Evolutionary conservation across 208 protist genomes (phyloP).

Genomic region (Trypanosoma melophagium): DNA sequence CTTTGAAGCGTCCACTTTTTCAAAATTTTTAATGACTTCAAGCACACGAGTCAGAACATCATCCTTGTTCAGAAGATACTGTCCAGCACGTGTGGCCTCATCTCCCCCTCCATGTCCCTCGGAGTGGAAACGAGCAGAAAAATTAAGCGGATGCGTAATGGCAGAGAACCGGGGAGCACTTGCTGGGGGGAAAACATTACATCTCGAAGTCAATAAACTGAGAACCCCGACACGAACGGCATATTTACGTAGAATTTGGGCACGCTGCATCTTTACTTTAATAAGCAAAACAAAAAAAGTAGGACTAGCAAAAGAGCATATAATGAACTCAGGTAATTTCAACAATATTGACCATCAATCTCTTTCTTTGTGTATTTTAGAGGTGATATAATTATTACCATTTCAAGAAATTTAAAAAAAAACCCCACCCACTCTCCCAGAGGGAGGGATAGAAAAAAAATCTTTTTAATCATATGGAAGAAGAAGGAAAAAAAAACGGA

Average conservation of each 20-base stretch:
- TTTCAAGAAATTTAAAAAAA: too few species aligned
- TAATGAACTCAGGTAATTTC: neutral
- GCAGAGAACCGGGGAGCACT: neutral
- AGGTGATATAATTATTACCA: too few species aligned
- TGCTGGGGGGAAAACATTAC: constrained; percentile 15
- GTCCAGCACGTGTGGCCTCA: constrained; percentile 66
- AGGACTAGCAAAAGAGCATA: constrained; percentile 12
- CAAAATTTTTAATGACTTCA: constrained; percentile 95
- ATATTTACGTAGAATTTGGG: constrained; percentile 27
- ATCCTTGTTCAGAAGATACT: constrained; percentile 91
- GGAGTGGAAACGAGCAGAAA: constrained; percentile 62
- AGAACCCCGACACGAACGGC: constrained; percentile 7
- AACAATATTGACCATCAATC: constrained; percentile 16
- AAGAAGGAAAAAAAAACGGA: too few species aligned
- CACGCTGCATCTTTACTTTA: constrained; percentile 24
- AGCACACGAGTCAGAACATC: constrained; percentile 95
- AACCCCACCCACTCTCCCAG: too few species aligned
- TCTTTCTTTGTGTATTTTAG: neutral
- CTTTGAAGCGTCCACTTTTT: constrained; percentile 93
- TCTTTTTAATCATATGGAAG: too few species aligned
- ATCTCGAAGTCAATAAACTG: constrained; percentile 5
- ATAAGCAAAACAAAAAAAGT: constrained; percentile 16
- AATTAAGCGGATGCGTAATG: constrained; percentile 9
- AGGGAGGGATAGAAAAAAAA: too few species aligned
- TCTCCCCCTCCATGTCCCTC: constrained; percentile 42